Conservation (phyloP, 257 asterid genomes). For the Lycium ferocissimum region DNA sequence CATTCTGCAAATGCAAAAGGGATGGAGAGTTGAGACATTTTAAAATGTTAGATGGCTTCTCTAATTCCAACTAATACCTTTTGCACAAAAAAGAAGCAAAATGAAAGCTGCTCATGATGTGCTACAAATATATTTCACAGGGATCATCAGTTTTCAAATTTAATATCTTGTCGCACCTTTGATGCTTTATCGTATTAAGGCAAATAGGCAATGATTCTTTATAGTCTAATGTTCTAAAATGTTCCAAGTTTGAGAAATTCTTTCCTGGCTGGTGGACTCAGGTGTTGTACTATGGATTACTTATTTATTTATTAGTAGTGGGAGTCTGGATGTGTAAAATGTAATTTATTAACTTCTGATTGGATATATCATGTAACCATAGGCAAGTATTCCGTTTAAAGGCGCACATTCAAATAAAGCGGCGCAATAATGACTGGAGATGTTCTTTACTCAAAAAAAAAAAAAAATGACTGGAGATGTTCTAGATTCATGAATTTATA, state of each 20-base stretch:
- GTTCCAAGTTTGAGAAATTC: background rate
- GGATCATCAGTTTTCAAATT: background rate
- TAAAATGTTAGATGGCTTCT: constrained; percentile 9
- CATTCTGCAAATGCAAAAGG: constrained; percentile 12
- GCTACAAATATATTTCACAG: background rate
- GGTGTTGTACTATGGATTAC: background rate
- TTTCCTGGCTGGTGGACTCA: background rate
- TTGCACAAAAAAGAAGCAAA: constrained; percentile 6
- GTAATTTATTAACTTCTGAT: background rate
- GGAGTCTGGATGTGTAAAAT: background rate
- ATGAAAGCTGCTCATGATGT: background rate
- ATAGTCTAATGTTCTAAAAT: constrained; percentile 17
- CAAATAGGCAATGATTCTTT: background rate
- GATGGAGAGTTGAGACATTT: background rate
- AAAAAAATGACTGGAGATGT: constrained; percentile 1
- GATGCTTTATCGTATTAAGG: background rate
- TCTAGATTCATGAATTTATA: background rate
- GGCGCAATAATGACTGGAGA: background rate
- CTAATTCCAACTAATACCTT: background rate
- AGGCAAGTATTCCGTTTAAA: background rate
- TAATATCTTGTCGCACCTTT: background rate
- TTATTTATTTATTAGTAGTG: background rate
- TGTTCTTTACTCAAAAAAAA: no score
- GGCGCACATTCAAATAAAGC: background rate
- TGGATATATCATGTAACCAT: background rate